Evolutionary conservation across 306 rosid species (phyloP).

Genomic region (Trifolium pratense): DNA sequence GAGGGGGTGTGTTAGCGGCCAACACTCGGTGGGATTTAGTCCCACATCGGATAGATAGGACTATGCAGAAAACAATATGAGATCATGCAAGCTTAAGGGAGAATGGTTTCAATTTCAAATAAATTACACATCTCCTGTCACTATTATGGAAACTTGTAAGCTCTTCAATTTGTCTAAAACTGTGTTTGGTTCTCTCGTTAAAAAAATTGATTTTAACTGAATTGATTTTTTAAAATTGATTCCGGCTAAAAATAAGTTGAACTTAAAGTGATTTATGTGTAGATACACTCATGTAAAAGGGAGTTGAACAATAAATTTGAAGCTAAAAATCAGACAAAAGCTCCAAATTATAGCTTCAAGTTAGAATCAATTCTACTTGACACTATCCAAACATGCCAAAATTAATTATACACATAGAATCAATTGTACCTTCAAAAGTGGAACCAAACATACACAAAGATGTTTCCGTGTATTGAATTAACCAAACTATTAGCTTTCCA

Average conservation of each 20-base stretch:
- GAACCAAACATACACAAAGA: not conserved
- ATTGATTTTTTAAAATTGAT: not conserved
- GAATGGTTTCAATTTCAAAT: slow-evolving; percentile 12
- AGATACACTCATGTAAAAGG: not conserved
- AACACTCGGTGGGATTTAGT: too few relatives aligned
- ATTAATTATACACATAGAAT: not conserved
- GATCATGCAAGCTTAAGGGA: not conserved
- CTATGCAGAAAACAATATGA: slow-evolving; percentile 10
- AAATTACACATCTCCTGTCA: slow-evolving; percentile 16
- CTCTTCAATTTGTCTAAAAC: not conserved
- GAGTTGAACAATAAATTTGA: not conserved
- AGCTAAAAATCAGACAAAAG: not conserved
- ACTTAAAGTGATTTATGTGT: not conserved
- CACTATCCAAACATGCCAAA: not conserved
- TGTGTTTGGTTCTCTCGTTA: not conserved
- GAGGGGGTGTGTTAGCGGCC: too few relatives aligned
- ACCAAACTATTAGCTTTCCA: not conserved
- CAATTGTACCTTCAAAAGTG: not conserved
- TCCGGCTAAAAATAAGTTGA: not conserved
- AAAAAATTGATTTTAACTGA: not conserved
- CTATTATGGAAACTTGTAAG: slow-evolving; percentile 17
- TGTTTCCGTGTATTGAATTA: not conserved
- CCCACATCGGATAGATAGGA: too few relatives aligned
- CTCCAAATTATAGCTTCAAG: not conserved
- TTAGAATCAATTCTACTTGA: not conserved